phyloP scores from a whole-genome alignment of 495 filamentous ascomycete species.

The Terfezia claveryi region DNA sequence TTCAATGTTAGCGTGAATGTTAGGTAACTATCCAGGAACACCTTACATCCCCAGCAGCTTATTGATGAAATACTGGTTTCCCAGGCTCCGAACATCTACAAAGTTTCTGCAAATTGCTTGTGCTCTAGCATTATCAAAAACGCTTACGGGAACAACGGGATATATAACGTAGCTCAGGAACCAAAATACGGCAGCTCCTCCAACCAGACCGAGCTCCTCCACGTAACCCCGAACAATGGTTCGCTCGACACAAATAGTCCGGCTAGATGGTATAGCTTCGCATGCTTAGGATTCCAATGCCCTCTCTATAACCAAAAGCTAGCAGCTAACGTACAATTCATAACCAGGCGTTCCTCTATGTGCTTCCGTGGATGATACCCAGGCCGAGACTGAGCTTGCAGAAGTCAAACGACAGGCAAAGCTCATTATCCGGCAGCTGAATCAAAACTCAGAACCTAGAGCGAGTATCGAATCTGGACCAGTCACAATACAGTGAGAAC shows the following conservation, averaged over 20 bases:
- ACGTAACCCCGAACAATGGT: slow-evolving; percentile 32
- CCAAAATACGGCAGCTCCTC: no score
- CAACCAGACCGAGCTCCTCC: no score
- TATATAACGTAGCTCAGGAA: no score
- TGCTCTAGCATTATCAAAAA: no score
- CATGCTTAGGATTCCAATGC: not conserved
- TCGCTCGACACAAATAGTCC: slow-evolving; percentile 78
- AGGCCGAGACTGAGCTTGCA: slow-evolving; percentile 52
- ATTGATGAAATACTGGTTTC: no score
- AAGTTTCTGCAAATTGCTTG: no score
- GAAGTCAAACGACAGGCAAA: slow-evolving; percentile 84
- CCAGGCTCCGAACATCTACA: no score
- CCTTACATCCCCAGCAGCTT: no score
- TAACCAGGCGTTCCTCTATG: slow-evolving; percentile 67
- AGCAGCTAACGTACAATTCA: not conserved
- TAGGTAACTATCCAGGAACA: no score
- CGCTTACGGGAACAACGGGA: no score
- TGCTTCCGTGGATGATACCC: slow-evolving; percentile 81
- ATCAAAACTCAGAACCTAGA: slow-evolving; percentile 68
- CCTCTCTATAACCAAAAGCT: slow-evolving; percentile 8
- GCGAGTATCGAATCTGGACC: slow-evolving; percentile 73
- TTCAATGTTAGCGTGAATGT: no score
- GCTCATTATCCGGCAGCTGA: slow-evolving; percentile 67
- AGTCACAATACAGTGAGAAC: slow-evolving; percentile 65
- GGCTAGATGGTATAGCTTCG: slow-evolving; percentile 53